phyloP scores from a whole-genome alignment of 805 yeast species.

The Starmerella khaoyaiensis region DNA sequence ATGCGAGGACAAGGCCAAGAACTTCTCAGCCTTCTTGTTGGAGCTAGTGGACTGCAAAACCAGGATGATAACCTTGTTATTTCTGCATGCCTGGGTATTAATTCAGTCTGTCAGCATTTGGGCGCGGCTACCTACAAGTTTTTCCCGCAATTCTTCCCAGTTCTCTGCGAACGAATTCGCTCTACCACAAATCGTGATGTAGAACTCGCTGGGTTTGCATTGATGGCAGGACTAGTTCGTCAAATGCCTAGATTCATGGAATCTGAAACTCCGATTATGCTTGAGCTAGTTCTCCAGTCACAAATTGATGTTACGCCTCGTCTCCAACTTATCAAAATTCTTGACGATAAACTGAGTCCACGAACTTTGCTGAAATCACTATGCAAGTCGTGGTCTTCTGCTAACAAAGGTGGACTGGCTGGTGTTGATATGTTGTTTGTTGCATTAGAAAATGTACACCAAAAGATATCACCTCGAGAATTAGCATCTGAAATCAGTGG shows the following conservation, averaged over 20 bases:
- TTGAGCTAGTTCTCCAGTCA: conserved; percentile 36
- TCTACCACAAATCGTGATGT: conserved; percentile 23
- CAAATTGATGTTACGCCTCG: conserved; percentile 47
- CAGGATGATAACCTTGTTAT: conserved; percentile 45
- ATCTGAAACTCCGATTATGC: conserved; percentile 50
- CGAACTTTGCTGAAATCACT: conserved; percentile 49
- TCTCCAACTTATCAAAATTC: conserved; percentile 35
- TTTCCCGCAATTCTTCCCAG: conserved; percentile 75
- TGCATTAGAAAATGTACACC: conserved; percentile 52
- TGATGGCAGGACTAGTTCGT: conserved; percentile 62
- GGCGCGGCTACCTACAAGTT: conserved; percentile 80
- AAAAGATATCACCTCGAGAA: conserved; percentile 54
- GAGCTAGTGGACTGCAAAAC: conserved; percentile 42
- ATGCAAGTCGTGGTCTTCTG: conserved; percentile 47
- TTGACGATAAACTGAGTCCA: conserved; percentile 56
- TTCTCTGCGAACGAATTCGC: conserved; percentile 38
- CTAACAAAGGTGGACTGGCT: conserved; percentile 25
- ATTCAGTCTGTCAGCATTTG: conserved; percentile 53
- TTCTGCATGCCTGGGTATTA: conserved; percentile 59
- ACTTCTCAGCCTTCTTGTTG: conserved; percentile 39
- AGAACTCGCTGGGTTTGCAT: conserved; percentile 49
- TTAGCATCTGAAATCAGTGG: conserved; percentile 57
- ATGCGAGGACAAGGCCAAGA: conserved; percentile 33
- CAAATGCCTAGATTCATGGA: conserved; percentile 76
- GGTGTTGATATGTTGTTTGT: conserved; percentile 61